Conservation (phyloP, 352 stramenopile species). For the Phytophthora megakarya region DNA sequence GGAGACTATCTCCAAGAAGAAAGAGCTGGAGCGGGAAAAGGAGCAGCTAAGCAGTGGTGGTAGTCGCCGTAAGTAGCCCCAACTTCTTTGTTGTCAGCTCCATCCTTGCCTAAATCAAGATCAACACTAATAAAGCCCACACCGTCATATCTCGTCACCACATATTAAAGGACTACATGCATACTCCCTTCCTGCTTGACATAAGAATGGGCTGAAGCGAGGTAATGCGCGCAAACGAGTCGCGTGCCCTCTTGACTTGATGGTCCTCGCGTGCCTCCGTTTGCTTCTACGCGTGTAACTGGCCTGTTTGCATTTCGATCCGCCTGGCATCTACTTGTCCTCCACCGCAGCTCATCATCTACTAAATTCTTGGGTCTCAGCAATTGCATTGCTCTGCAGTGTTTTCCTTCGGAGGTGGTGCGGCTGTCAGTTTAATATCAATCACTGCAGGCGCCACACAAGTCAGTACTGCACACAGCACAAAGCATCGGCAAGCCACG, state of each 20-base stretch:
- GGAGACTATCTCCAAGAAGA: constrained; percentile 90
- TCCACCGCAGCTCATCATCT: constrained; percentile 20
- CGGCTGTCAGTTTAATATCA: constrained; percentile 89
- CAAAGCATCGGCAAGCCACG: constrained; percentile 21
- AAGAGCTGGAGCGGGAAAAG: constrained; percentile 86
- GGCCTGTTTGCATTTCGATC: constrained; percentile 27
- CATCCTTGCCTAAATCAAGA: constrained; percentile 12
- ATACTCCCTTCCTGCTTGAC: constrained; percentile 40
- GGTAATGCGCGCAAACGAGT: constrained; percentile 12
- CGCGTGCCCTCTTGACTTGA: no score
- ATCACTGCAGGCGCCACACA: constrained; percentile 57
- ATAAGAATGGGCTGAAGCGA: constrained; percentile 22
- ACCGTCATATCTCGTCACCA: constrained; percentile 31
- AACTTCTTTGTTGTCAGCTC: constrained; percentile 1
- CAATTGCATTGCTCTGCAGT: constrained; percentile 74
- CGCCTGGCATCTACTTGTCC: constrained; percentile 23
- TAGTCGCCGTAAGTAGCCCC: constrained; percentile 57
- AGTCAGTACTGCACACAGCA: constrained; percentile 17
- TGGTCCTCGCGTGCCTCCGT: neutral
- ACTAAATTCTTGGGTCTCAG: constrained; percentile 37
- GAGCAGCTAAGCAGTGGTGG: constrained; percentile 54
- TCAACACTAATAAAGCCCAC: constrained; percentile 24
- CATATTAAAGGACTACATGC: constrained; percentile 35
- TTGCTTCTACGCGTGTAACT: constrained; percentile 25
- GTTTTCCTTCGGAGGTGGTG: constrained; percentile 77